A percentile compares a stretch with the other conserved stretches of the same genome.
phyloP scores from a whole-genome alignment of 2,329 filamentous ascomycete species.

The Alternaria consortialis region DNA sequence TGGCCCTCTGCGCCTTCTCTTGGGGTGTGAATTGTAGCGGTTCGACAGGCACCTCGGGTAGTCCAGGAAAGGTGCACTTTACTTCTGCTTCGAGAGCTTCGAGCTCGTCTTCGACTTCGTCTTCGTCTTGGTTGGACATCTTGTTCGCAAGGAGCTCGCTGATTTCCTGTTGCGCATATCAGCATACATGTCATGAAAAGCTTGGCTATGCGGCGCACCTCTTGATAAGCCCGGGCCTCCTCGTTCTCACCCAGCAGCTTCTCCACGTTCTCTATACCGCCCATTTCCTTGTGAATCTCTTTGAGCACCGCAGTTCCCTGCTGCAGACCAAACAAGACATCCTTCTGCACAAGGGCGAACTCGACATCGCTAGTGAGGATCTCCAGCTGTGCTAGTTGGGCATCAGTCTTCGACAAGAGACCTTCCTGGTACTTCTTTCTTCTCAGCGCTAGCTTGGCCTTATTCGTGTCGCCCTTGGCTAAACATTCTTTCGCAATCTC shows the following conservation, averaged over 20 bases:
- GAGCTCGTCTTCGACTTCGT: constrained; percentile 96
- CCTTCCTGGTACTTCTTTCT: constrained; percentile 98
- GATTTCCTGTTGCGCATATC: constrained; percentile 72
- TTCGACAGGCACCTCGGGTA: constrained; percentile 53
- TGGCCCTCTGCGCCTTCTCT: constrained; percentile 40
- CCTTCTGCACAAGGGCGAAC: constrained; percentile 96
- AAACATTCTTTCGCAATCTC: constrained; percentile 86
- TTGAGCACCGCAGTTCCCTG: constrained; percentile 89
- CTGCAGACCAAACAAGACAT: constrained; percentile 89
- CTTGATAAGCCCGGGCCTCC: constrained; percentile 90
- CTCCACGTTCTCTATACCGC: constrained; percentile 91
- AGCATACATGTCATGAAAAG: not conserved
- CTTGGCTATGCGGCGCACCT: constrained; percentile 62
- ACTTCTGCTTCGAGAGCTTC: constrained; percentile 78
- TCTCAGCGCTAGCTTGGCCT: constrained; percentile 85
- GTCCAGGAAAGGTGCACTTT: constrained; percentile 41
- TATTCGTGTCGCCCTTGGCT: constrained; percentile 77
- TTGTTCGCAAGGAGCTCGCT: constrained; percentile 87
- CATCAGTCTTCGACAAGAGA: constrained; percentile 86
- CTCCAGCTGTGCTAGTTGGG: constrained; percentile 92
- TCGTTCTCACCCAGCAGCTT: constrained; percentile 92
- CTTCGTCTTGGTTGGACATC: constrained; percentile 94
- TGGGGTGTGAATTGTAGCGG: constrained; percentile 42
- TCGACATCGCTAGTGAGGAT: constrained; percentile 88
- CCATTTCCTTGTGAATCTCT: constrained; percentile 95